Conservation (phyloP, 371 early-diverging fungal genomes). For the Saksenaea oblongispora region DNA sequence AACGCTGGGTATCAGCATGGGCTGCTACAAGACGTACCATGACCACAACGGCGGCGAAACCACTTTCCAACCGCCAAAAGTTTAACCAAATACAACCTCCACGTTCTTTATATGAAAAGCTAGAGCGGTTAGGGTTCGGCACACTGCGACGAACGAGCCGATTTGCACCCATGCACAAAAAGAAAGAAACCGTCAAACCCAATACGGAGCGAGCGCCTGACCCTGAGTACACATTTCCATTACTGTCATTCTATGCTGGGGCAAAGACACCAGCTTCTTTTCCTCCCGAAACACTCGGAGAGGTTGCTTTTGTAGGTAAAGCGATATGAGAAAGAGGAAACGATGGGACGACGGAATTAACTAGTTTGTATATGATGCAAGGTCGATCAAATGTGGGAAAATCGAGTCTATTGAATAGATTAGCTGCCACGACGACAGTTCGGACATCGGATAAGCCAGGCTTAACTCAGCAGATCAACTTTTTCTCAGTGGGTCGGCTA, state of each 20-base stretch:
- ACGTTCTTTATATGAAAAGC: constrained; percentile 35
- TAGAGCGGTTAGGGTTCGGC: constrained; percentile 49
- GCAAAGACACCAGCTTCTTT: constrained; percentile 64
- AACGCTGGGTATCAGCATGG: not conserved
- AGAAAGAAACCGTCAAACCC: constrained; percentile 13
- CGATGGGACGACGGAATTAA: not conserved
- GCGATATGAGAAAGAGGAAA: not conserved
- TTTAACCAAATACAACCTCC: constrained; percentile 48
- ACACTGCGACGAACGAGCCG: constrained; percentile 40
- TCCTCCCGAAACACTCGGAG: constrained; percentile 59
- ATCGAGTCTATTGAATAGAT: constrained; percentile 70
- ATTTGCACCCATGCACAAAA: constrained; percentile 28
- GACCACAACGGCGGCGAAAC: not conserved
- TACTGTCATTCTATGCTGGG: constrained; percentile 69
- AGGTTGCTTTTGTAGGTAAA: constrained; percentile 69
- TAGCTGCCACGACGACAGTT: constrained; percentile 64
- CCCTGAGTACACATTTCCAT: constrained; percentile 53
- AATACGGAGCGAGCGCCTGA: constrained; percentile 21
- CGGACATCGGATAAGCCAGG: constrained; percentile 78
- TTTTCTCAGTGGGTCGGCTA: constrained; percentile 64
- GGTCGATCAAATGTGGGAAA: constrained; percentile 84
- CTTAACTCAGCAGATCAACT: constrained; percentile 80
- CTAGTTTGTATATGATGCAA: not conserved
- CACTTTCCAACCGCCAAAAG: constrained; percentile 48
- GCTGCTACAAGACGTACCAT: not conserved